Base-by-base conservation (phyloP, 1,139 yeast species). In the Taphrina wiesneri region DNA sequence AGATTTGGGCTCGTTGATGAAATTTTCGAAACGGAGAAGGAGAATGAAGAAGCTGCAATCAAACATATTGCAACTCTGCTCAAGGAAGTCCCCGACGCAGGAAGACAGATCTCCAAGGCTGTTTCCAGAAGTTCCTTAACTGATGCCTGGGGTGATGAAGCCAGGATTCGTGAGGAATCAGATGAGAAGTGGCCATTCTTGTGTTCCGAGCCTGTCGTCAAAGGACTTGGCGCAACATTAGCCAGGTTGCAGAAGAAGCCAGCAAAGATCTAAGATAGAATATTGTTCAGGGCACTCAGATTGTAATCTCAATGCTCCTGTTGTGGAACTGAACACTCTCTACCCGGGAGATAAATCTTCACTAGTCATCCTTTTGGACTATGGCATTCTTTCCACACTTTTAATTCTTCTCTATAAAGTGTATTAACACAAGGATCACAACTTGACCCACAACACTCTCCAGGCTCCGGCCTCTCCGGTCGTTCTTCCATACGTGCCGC, bases 171-270 rank as follows among this genome's bases (percentile, higher is more conserved):
- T 7, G 34, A 60, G 32, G 64, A 60, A 32, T 49, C 64, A 6
- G 43, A 43, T 3, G 57, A 51, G 19, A 60, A 60, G 34, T 60
- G 64, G 64, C 57, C 64, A 1, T 36, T 60, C 57, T 28, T 60
- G 53, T 56, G 59, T 2, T 62, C 65, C 25, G 54, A 53, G 53
- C 60, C 53, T 9, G 65, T 46, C 7, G 60, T 62, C 36, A 43
- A 62, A 46, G 65, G 59, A 15, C 30, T 62, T 19, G 65, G 65
- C 6, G 60, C 60, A 11, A 53, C 65, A 17, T 39, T 62, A 11
- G 60, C 60, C 7, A 51, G 64, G 19, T 30, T 60, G 34, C 51
- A 60, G 57, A 51, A 60, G 57, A 45, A 59, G 46, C 60, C 66
- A 25, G 41, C 41, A 3, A 64, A 53, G 26, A 49, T 49, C 21